A percentile compares a stretch with the other conserved stretches of the same genome.
phyloP scores from a whole-genome alignment of 805 yeast genomes.

The Barnettozyma botsteinii region DNA sequence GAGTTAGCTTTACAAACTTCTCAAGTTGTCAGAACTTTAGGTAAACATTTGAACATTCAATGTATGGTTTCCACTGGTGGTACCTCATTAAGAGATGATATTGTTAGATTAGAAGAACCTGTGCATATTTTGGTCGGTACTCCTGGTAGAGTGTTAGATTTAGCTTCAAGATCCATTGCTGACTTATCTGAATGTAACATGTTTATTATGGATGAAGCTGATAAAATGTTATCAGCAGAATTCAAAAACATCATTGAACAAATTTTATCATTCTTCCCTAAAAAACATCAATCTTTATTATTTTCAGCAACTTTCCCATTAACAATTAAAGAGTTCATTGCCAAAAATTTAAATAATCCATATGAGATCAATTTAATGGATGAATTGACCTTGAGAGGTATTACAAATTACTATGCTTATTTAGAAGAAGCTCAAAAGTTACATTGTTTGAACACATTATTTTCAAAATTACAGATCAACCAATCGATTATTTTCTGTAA shows the following conservation, averaged over 20 bases:
- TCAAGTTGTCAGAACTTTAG: slow-evolving; percentile 92
- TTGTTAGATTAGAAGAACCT: slow-evolving; percentile 83
- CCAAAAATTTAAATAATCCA: slow-evolving; percentile 81
- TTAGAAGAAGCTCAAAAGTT: slow-evolving; percentile 95
- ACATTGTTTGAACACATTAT: slow-evolving; percentile 91
- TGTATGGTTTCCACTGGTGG: slow-evolving; percentile 99
- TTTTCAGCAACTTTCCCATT: slow-evolving; percentile 96
- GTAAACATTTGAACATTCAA: slow-evolving; percentile 85
- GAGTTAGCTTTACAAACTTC: slow-evolving; percentile 97
- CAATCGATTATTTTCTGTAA: slow-evolving; percentile 97
- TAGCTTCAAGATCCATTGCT: slow-evolving; percentile 83
- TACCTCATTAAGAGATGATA: slow-evolving; percentile 89
- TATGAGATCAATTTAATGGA: slow-evolving; percentile 97
- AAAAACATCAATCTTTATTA: slow-evolving; percentile 73
- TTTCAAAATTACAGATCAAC: slow-evolving; percentile 90
- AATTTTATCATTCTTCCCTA: slow-evolving; percentile 75
- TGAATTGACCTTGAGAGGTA: slow-evolving; percentile 92
- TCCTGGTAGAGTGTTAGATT: slow-evolving; percentile 94
- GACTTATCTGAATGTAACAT: slow-evolving; percentile 81
- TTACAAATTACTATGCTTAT: slow-evolving; percentile 96
- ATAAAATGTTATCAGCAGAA: slow-evolving; percentile 89
- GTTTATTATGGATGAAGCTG: slow-evolving; percentile 98
- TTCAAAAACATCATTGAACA: slow-evolving; percentile 84
- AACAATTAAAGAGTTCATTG: slow-evolving; percentile 89
- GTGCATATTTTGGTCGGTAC: slow-evolving; percentile 96